These are phyloP conservation scores for Mortierella claussenii DNA, from an alignment of 192 early-diverging fungal genomes.

Conservation along the genomic window DNA sequence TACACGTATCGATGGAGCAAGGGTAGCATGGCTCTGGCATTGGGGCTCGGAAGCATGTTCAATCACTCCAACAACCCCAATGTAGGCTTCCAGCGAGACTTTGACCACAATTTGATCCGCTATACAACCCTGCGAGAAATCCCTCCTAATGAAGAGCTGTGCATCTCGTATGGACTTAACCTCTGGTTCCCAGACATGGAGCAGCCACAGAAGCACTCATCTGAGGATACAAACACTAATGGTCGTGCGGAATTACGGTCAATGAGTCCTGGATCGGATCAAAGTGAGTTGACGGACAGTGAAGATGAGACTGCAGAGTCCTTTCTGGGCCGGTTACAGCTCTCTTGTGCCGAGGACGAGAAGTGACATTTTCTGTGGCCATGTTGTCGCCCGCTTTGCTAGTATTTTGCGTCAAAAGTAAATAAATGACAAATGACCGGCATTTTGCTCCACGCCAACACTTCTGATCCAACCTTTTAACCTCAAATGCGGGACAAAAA, in stretches of 20 bases:
- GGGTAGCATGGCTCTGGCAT: slow-evolving; percentile 66
- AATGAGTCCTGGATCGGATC: background rate
- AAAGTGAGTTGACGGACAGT: slow-evolving; percentile 11
- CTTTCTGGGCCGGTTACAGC: slow-evolving; percentile 27
- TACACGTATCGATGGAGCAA: slow-evolving; percentile 77
- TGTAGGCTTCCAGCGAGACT: slow-evolving; percentile 71
- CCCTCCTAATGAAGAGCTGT: slow-evolving; percentile 65
- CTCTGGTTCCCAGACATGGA: slow-evolving; percentile 72
- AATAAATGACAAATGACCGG: too few relatives aligned
- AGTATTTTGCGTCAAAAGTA: too few relatives aligned
- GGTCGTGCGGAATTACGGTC: slow-evolving; percentile 9
- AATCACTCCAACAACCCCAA: slow-evolving; percentile 69
- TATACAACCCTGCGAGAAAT: slow-evolving; percentile 67
- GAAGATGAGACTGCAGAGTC: slow-evolving; percentile 34
- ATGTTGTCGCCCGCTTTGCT: too few relatives aligned
- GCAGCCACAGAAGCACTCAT: background rate
- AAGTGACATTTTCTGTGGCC: too few relatives aligned
- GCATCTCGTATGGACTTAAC: slow-evolving; percentile 72
- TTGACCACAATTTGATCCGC: slow-evolving; percentile 61
- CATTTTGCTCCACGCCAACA: too few relatives aligned
- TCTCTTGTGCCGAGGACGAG: slow-evolving; percentile 22
- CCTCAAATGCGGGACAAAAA: too few relatives aligned
- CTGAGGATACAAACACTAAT: background rate
- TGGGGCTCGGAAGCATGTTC: slow-evolving; percentile 76
- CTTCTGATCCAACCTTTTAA: too few relatives aligned